Evolutionary conservation across 257 asterid genomes (phyloP).

Genomic region (Fraxinus quadrangulata): DNA sequence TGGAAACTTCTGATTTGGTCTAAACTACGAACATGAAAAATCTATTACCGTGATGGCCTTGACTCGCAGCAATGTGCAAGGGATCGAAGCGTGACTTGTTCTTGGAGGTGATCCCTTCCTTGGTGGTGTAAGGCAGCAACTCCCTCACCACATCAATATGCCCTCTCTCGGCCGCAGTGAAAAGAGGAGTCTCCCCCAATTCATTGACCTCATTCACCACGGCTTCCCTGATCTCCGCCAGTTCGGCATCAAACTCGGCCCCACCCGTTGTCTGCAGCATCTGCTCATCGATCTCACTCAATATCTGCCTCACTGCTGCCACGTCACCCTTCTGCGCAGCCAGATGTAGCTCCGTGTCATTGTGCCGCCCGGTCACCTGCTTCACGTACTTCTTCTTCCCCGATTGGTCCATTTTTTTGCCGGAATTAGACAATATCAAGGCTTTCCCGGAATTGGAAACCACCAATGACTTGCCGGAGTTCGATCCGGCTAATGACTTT

Average conservation of each 20-base stretch:
- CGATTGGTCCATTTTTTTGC: slow-evolving; percentile 39
- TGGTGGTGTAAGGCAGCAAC: slow-evolving; percentile 45
- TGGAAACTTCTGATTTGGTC: background rate
- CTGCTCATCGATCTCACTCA: slow-evolving; percentile 49
- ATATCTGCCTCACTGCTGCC: slow-evolving; percentile 45
- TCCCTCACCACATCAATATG: slow-evolving; percentile 44
- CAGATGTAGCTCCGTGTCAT: slow-evolving; percentile 56
- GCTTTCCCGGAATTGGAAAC: slow-evolving; percentile 51
- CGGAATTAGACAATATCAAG: slow-evolving; percentile 35
- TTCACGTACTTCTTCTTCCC: slow-evolving; percentile 51
- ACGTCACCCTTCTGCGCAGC: slow-evolving; percentile 57
- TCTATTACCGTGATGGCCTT: slow-evolving; percentile 48
- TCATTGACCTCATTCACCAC: slow-evolving; percentile 58
- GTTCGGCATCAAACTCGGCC: slow-evolving; percentile 51
- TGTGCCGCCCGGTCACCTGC: slow-evolving; percentile 57
- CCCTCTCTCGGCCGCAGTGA: slow-evolving; percentile 54
- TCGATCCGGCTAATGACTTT: slow-evolving; percentile 37
- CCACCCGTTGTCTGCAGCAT: slow-evolving; percentile 43
- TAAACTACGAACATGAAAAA: background rate
- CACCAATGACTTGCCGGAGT: slow-evolving; percentile 38
- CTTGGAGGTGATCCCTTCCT: slow-evolving; percentile 42
- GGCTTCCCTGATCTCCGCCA: slow-evolving; percentile 51
- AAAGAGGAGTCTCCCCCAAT: slow-evolving; percentile 54
- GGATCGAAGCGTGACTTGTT: slow-evolving; percentile 52
- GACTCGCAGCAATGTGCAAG: slow-evolving; percentile 52